Base-by-base conservation (phyloP, 208 protist genomes). In the Crithidia fasciculata region DNA sequence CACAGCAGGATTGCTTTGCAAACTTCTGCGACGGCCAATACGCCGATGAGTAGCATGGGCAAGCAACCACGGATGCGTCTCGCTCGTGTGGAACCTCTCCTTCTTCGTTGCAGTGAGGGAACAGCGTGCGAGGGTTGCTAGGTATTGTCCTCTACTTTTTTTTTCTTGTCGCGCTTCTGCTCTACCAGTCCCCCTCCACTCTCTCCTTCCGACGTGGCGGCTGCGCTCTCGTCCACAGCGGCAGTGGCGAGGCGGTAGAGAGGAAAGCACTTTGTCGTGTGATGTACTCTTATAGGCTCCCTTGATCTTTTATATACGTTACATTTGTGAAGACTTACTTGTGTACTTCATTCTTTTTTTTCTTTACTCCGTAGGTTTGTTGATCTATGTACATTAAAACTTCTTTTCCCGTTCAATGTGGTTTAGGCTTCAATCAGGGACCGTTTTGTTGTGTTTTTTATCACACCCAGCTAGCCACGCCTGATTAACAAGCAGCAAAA, bases 1-100 rank as follows among this genome's bases (percentile, higher is more conserved):
- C 76, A 4, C 91, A 97, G 74, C 94, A 97, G 66, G 88, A 97
- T 16, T 72, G 86, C 45, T 97, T 97, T 78, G 81, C 88, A 13
- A 94, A 90, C 60, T 97, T 97, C 78, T 95, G 89, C 74, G 86
- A 97, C 69, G 92, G 92, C 41, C 74, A 95, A 64, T 96, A 92
- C 69, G 83, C 86, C 12, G 80, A 83, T 57, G 81, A 89, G 67
- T 94, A 87, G 56, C 50, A 55, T 19, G 15, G 50, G 7, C 12
- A 8, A 49, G 28, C 28, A 28, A 28, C 28, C 28, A 28, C 28
- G 28, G 28, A 28, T 28, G 28, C 28, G 28, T 28, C 28, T 28
- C 28, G 12, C 45, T 49, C 36, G 44, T 37, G 37, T 55, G 10
- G 6, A 40, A 7, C 39, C 19, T 40, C 28, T 40, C 13, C 16